Evolutionary conservation across 345 rosid genomes (phyloP).

Genomic region (Geranium brycei): DNA sequence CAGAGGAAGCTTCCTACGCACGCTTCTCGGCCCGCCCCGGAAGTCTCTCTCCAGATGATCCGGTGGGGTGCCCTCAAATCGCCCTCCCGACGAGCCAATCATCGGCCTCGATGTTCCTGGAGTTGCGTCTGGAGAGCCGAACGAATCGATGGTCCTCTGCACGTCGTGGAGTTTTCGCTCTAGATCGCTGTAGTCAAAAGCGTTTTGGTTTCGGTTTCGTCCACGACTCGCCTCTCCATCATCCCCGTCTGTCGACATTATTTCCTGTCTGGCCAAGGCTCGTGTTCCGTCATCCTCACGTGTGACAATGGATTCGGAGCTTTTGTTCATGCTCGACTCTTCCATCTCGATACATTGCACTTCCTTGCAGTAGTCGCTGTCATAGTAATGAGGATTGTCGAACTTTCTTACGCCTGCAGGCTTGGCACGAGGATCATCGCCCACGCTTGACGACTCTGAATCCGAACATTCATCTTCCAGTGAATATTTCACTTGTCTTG

Average conservation of each 20-base stretch:
- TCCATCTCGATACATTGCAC: slow-evolving; percentile 71
- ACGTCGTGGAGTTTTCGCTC: slow-evolving; percentile 41
- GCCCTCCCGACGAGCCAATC: slow-evolving; percentile 24
- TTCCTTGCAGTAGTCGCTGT: slow-evolving; percentile 63
- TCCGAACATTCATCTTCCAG: slow-evolving; percentile 60
- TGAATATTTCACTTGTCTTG: slow-evolving; percentile 20
- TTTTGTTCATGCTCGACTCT: slow-evolving; percentile 24
- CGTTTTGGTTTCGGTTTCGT: slow-evolving; percentile 17
- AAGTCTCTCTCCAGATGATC: slow-evolving; percentile 42
- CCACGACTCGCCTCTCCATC: slow-evolving; percentile 21
- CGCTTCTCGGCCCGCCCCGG: slow-evolving; percentile 55
- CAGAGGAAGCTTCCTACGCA: slow-evolving; percentile 27
- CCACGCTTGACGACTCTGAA: slow-evolving; percentile 48
- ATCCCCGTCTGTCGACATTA: slow-evolving; percentile 18
- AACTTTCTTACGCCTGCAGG: slow-evolving; percentile 12
- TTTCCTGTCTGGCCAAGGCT: slow-evolving; percentile 16
- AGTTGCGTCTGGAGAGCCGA: slow-evolving; percentile 3
- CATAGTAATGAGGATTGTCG: slow-evolving; percentile 14
- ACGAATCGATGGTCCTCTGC: slow-evolving; percentile 33
- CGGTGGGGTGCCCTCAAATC: slow-evolving; percentile 50
- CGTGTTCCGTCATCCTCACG: slow-evolving; percentile 21
- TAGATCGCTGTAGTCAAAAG: slow-evolving; percentile 28
- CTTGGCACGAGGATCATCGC: slow-evolving; percentile 14
- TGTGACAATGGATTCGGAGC: slow-evolving; percentile 25
- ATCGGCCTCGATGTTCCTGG: slow-evolving; percentile 31